Evolutionary conservation across 140 eudicot genomes (phyloP).

Genomic region (Eryngium alpinum): DNA sequence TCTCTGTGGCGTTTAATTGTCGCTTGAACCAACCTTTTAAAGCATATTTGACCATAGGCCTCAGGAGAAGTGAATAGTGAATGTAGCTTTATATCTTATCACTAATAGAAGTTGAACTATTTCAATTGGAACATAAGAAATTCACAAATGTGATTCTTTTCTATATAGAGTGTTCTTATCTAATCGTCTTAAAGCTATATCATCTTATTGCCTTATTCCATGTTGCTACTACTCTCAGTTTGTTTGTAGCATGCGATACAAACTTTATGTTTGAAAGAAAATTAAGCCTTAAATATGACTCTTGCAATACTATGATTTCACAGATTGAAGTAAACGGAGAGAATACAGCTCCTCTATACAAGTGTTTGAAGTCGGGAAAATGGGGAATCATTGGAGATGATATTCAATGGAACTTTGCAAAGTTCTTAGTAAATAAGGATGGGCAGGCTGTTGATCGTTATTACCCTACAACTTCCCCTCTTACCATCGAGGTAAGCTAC

Average conservation of each 20-base stretch:
- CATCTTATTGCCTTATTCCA: no score
- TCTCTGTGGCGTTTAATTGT: neutral
- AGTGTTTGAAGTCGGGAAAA: conserved; percentile 70
- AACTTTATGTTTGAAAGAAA: no score
- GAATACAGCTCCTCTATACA: conserved; percentile 58
- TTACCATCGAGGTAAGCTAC: conserved; percentile 43
- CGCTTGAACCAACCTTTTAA: neutral
- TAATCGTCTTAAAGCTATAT: no score
- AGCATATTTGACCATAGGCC: neutral
- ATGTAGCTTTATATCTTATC: neutral
- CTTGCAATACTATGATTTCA: neutral
- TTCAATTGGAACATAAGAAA: no score
- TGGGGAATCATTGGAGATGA: conserved; percentile 71
- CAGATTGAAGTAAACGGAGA: conserved; percentile 87
- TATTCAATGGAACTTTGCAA: conserved; percentile 85
- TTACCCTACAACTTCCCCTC: conserved; percentile 64
- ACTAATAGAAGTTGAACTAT: neutral
- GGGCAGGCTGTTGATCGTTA: conserved; percentile 62
- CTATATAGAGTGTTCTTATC: no score
- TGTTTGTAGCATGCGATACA: no score
- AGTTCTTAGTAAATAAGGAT: conserved; percentile 58
- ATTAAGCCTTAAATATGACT: neutral
- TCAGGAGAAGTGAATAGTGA: neutral
- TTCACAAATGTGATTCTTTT: no score
- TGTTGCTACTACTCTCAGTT: no score